Evolutionary conservation across 148 eudicot genomes (phyloP), one percentile per base, ranked within the genome.

Genomic region (Camellia lanceoleosa): DNA sequence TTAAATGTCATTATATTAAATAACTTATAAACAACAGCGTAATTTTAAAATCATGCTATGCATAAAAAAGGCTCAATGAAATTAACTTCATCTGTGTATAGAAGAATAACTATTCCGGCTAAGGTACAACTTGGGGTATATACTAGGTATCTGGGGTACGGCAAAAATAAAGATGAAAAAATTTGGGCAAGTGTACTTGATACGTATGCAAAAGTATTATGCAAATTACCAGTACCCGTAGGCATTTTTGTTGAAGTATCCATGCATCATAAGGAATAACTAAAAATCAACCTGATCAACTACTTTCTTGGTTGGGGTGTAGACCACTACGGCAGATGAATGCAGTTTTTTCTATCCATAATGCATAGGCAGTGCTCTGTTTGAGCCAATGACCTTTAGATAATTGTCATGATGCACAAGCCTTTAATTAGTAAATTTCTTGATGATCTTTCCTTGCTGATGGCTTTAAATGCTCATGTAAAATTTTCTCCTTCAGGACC

Each of bases 401-500:
- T 43, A 19, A 55, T 38, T 8, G 64, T 55, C 72, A 5, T 41
- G 20, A 60, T 43, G 19, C 60, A 23, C 20, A 2, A 43, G 10
- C n/a, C 18, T 47, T 30, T 47, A 23, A 1, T 49, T 19, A 78
- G 7, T 55, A 16, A 19, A 44, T 4, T 65, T 65, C n/a, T 64
- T 20, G 80, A 15, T 7, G 19, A 23, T 49, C 44, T 55, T 68
- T 10, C 18, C 59, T 59, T 42, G 67, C 3, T 55, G 8, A 44
- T 64, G 63, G 23, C 6, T 49, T 38, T 42, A 43, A 69, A 63
- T 63, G 19, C 1, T 71, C n/a, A 49, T 71, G 18, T n/a, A 3
- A 5, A 30, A 55, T 5, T 43, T 76, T 76, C 20, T 68, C 54
- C 67, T 88, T 15, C 84, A 95, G 98, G 96, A 62, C 93, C 92